Base-by-base conservation (phyloP, 1,284 basidiomycete genomes). In the Ganoderma sinense region DNA sequence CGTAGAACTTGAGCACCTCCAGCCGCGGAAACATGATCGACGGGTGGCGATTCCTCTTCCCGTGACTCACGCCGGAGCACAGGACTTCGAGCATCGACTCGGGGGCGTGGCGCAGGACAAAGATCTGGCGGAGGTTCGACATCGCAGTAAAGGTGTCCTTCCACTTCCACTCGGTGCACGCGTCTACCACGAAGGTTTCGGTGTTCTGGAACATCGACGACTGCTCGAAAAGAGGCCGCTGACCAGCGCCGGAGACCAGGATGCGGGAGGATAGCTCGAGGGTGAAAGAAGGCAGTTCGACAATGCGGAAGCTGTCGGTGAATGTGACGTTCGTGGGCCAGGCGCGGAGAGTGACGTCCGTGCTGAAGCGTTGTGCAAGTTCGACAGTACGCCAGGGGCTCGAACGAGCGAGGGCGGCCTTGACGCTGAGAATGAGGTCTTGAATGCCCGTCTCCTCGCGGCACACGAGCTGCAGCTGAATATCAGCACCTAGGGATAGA, bases 11-110 rank as follows among this genome's bases (percentile, higher is more conserved):
- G 11, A 70, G 53, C 14, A 69, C 62, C 7, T 65, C 56, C 2
- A 73, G 63, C 18, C 23, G 40, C 5, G 71, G 71, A 5, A 73
- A 62, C 16, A 65, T 26, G 51, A 70, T 23, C 16, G 64, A 36
- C 29, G 48, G 51, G 4, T 29, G 2, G 45, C 31, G 33, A 4
- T 63, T 36, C 48, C 36, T 64, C 55, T 66, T 45, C 29, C 18
- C 20, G 33, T 43, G 33, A n/a, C 23, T 65, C 11, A 41, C 13
- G 8, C 29, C 29, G 0, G 69, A 68, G 4, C 14, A 41, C 23
- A 73, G 62, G 3, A 65, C 69, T 11, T 55, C 26, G 39, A 68
- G 14, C 59, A 73, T 60, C 18, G 64, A 58, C 16, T 65, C 36
- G 40, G 40, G 31, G 2, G 59, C 58, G 53, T 66, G 56, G 31